Evolutionary conservation across 164 flowering plant species (phyloP).

Genomic region (Brasenia schreberi): DNA sequence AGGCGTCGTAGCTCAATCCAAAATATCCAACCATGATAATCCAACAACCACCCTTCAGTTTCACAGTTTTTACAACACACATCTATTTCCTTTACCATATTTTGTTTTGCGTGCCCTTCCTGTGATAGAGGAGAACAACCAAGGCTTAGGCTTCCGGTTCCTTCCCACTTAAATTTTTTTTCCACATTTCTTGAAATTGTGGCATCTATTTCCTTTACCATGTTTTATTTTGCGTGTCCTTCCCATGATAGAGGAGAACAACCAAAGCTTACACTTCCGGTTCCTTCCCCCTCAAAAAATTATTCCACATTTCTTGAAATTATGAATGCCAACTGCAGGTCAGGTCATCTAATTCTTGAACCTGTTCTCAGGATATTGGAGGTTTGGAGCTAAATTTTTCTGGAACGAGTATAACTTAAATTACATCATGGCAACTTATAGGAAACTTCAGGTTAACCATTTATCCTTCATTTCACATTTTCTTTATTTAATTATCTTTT

Average conservation of each 20-base stretch:
- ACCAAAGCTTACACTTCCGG: too few species aligned
- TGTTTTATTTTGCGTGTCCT: neutral
- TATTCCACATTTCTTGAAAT: neutral
- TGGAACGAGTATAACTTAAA: conserved; percentile 18
- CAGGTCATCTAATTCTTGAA: too few species aligned
- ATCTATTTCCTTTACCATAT: neutral
- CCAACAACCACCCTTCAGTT: too few species aligned
- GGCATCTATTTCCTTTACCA: neutral
- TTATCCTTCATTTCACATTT: neutral
- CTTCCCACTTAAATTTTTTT: neutral
- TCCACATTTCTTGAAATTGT: neutral
- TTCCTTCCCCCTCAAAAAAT: neutral
- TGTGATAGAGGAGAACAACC: too few species aligned
- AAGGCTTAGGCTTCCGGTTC: too few species aligned
- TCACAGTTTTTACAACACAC: too few species aligned
- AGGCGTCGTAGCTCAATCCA: too few species aligned
- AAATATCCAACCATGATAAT: too few species aligned
- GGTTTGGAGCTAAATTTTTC: conserved; percentile 15
- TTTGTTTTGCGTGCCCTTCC: neutral
- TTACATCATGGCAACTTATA: conserved; percentile 33
- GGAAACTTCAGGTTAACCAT: conserved; percentile 21
- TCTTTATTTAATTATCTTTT: neutral
- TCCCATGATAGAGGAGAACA: too few species aligned
- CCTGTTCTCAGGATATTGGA: conserved; percentile 22
- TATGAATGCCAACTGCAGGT: too few species aligned